Evolutionary conservation across 148 eudicot species (phyloP), one percentile per base, ranked within the genome.

Genomic region (Persicaria tinctoria): DNA sequence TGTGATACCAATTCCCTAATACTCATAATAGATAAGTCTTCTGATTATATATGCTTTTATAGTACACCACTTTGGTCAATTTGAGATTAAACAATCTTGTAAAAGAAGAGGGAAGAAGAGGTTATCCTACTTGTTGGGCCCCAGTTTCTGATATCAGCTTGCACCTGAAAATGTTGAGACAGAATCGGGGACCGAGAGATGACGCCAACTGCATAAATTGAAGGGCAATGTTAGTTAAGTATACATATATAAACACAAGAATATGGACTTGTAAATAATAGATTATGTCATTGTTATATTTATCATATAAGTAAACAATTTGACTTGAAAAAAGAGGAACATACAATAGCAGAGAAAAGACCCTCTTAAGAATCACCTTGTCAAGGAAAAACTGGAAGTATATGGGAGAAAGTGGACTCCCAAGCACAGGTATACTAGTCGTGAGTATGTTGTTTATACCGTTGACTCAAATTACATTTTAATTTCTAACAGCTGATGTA

Each of bases 101-200:
- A 17, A 64, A 51, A 47, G 23, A 54, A 54, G 46, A 14, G 44
- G 59, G 9, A 74, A 59, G 49, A 68, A 66, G 73, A 66, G 18
- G 18, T 27, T 51, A 23, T 69, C 79, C 51, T 82, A 88, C 89
- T 82, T 94, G 98, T 77, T 94, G 98, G 78, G 98, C 97, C 81
- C 98, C 98, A 77, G 98, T 94, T 85, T 94, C 97, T 68, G 98
- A 91, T 82, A 94, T 94, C 70, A 88, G 97, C 83, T 94, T 94
- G 96, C 98, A 94, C 83, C 85, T 94, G 87, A 94, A 94, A 57
- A 94, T 94, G 81, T 94, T 94, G 60, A 79, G 90, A 79, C 88
- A 91, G 81, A 94, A 94, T 66, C 91, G 97, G 46, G 98, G 98
- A 79, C 93, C 96, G 75, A 94, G 98, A 74, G 97, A 94, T 59